phyloP scores from a whole-genome alignment of 2,329 filamentous ascomycete species.

The Phaeosphaeria sp. region DNA sequence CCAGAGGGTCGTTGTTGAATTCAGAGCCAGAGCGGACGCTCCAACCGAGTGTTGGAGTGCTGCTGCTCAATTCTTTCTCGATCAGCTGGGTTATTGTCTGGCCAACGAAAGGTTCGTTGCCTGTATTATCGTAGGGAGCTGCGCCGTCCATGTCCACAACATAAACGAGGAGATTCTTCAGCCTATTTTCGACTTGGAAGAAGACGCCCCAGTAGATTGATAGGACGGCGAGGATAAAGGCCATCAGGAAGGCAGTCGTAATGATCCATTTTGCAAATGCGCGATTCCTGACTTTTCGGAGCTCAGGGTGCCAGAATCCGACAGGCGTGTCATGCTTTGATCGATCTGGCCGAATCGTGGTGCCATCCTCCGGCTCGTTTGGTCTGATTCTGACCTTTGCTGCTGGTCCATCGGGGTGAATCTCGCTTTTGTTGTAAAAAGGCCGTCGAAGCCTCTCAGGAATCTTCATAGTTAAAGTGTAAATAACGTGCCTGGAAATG shows the following conservation, averaged over 20 bases:
- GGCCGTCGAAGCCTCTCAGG: neutral
- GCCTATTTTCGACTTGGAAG: slow-evolving; percentile 53
- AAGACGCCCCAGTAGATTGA: slow-evolving; percentile 69
- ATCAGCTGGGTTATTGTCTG: slow-evolving; percentile 59
- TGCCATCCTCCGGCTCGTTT: slow-evolving; percentile 14
- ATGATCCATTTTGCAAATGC: slow-evolving; percentile 51
- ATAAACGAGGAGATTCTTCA: slow-evolving; percentile 59
- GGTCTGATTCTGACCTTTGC: neutral
- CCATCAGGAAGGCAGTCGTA: slow-evolving; percentile 59
- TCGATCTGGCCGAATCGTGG: slow-evolving; percentile 7
- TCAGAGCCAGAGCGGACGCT: slow-evolving; percentile 55
- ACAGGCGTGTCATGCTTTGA: slow-evolving; percentile 45
- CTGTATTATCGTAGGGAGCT: slow-evolving; percentile 57
- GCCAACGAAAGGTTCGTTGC: slow-evolving; percentile 61
- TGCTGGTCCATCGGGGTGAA: slow-evolving; percentile 2
- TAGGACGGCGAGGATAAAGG: slow-evolving; percentile 63
- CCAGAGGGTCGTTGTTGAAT: slow-evolving; percentile 63
- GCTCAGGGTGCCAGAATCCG: slow-evolving; percentile 54
- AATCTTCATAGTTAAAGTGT: neutral
- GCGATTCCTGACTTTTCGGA: slow-evolving; percentile 49
- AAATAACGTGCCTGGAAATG: neutral
- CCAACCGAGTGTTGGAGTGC: slow-evolving; percentile 57
- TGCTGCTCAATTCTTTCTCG: slow-evolving; percentile 51
- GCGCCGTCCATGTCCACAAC: slow-evolving; percentile 70
- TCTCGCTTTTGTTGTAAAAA: slow-evolving; percentile 10